phyloP scores from a whole-genome alignment of 768 basidiomycete genomes.

The Megacollybia marginata region DNA sequence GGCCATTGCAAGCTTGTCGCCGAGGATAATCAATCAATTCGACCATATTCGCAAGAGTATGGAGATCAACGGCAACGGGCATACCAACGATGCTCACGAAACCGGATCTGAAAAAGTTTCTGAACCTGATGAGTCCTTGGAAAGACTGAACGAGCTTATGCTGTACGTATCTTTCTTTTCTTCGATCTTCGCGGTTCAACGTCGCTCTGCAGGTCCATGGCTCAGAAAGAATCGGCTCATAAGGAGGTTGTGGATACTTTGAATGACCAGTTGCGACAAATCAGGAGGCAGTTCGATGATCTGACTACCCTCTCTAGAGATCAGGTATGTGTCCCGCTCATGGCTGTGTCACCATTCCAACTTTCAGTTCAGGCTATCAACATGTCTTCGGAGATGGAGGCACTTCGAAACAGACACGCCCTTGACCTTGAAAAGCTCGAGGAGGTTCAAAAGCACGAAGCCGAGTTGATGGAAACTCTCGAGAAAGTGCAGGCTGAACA shows the following conservation, averaged over 20 bases:
- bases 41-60: conserved; percentile 66
- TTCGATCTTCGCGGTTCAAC: conserved; percentile 5
- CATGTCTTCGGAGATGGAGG: conserved; percentile 83
- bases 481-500: conserved; percentile 46
- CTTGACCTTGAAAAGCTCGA: conserved; percentile 47
- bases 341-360: conserved; percentile 1
- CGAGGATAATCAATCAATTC: conserved; percentile 67
- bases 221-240: conserved; percentile 90
- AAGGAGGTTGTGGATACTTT: conserved; percentile 72
- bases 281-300: conserved; percentile 76
- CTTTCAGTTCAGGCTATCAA: conserved; percentile 53
- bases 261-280: conserved; percentile 55
- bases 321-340: conserved; percentile 47
- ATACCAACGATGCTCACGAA: conserved; percentile 29
- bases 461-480: conserved; percentile 42
- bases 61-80: conserved; percentile 33
- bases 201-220: conserved; percentile 71
- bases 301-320: conserved; percentile 75
- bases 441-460: conserved; percentile 48
- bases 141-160: conserved; percentile 88
- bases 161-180: conserved; percentile 42
- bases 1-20: conserved; percentile 43
- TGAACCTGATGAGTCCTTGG: conserved; percentile 65
- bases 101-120: conserved; percentile 30
- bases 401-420: conserved; percentile 54